Conservation (phyloP, 1,284 basidiomycete genomes). For the Pseudozyma tsukubaensis region DNA sequence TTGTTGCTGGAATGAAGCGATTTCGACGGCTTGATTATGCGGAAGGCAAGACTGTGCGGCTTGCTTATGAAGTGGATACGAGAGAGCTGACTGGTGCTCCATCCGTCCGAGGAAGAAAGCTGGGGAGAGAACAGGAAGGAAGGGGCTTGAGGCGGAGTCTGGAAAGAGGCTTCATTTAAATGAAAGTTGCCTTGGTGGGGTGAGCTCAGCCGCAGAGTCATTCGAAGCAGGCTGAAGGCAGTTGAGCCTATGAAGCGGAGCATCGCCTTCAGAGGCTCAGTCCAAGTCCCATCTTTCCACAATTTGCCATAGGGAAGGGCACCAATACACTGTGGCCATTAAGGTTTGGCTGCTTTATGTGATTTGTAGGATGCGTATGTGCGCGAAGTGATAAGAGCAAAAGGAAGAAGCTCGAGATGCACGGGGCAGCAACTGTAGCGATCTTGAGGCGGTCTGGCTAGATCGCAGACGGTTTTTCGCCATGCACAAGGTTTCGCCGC, state of each 20-base stretch:
- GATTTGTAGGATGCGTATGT: background rate
- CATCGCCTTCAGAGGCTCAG: slow-evolving; percentile 18
- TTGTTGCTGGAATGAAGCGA: slow-evolving; percentile 17
- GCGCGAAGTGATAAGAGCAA: slow-evolving; percentile 6
- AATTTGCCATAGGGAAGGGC: background rate
- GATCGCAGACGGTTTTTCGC: background rate
- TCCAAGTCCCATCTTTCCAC: background rate
- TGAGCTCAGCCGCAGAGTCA: slow-evolving; percentile 14
- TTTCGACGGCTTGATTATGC: background rate
- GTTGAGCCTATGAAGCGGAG: background rate
- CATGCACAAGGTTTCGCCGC: background rate
- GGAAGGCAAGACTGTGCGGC: slow-evolving; percentile 9
- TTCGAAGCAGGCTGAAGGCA: slow-evolving; percentile 8
- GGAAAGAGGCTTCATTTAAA: slow-evolving; percentile 29
- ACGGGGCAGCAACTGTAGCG: slow-evolving; percentile 9
- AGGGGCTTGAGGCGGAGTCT: slow-evolving; percentile 1
- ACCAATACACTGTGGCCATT: slow-evolving; percentile 4
- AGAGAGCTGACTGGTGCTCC: slow-evolving; percentile 14
- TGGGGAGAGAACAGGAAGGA: slow-evolving; percentile 1
- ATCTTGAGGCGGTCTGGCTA: background rate
- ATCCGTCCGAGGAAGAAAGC: slow-evolving; percentile 19
- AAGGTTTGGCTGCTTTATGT: slow-evolving; percentile 10
- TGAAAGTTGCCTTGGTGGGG: slow-evolving; percentile 19
- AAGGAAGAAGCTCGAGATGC: slow-evolving; percentile 11
- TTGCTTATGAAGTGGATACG: slow-evolving; percentile 16